A percentile compares a stretch with the other conserved stretches of the same genome.
Evolutionary conservation across 1,139 yeast genomes (phyloP).

Genomic region (Pichia inconspicua): DNA sequence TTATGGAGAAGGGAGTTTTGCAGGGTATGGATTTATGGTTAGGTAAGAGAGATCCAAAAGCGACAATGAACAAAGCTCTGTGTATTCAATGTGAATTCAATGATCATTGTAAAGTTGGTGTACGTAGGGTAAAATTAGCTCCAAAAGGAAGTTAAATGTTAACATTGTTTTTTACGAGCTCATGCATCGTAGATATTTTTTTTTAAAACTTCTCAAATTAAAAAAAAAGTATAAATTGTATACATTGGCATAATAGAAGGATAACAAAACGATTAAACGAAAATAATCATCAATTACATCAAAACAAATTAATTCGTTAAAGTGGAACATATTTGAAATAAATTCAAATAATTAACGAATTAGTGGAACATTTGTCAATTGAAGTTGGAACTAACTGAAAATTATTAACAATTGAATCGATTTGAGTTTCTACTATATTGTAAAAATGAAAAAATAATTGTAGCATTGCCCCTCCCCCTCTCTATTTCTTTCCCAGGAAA

Average conservation of each 20-base stretch:
- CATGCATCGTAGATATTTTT: not conserved
- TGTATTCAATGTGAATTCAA: conserved; percentile 50
- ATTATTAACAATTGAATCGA: not conserved
- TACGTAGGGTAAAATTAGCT: not conserved
- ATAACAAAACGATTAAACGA: not conserved
- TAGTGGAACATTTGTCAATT: not conserved
- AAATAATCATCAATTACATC: not conserved
- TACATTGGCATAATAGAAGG: not conserved
- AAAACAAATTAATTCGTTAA: not conserved
- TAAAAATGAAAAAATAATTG: not conserved
- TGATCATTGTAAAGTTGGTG: conserved; percentile 22
- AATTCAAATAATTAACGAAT: not conserved
- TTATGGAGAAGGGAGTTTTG: conserved; percentile 26
- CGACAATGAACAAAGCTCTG: conserved; percentile 27
- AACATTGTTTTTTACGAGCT: too few relatives aligned
- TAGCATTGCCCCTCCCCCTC: conserved; percentile 14
- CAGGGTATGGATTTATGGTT: conserved; percentile 45
- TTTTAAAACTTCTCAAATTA: not conserved
- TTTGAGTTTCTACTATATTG: not conserved
- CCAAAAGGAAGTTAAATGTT: not conserved
- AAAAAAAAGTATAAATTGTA: not conserved
- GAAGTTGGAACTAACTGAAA: not conserved
- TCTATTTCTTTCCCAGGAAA: conserved; percentile 11
- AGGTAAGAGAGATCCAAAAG: conserved; percentile 42
- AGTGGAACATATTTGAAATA: not conserved